Evolutionary conservation across 1,139 yeast species (phyloP).

Genomic region (Debaryomyces fabryi): DNA sequence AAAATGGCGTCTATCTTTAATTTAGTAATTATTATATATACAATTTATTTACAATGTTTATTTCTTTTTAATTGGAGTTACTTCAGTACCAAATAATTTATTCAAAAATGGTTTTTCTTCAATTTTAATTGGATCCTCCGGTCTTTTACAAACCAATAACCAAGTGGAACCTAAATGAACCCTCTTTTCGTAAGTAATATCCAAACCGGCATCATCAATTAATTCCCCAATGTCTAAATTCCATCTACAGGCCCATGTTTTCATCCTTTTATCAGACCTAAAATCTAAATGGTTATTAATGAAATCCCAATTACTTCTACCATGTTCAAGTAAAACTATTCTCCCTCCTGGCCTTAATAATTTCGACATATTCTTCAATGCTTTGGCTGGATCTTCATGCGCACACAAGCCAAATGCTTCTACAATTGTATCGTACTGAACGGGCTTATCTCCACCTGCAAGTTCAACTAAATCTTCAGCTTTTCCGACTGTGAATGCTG

Average conservation of each 20-base stretch:
- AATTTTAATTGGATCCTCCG: conserved; percentile 57
- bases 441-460: conserved; percentile 41
- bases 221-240: conserved; percentile 89
- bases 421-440: conserved; percentile 84
- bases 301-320: conserved; percentile 78
- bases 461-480: conserved; percentile 79
- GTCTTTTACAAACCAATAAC: conserved; percentile 75
- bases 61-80: conserved; percentile 28
- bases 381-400: conserved; percentile 87
- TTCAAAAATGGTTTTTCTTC: conserved; percentile 49
- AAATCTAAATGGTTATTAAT: conserved; percentile 81
- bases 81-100: conserved; percentile 45
- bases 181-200: conserved; percentile 75
- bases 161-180: conserved; percentile 95
- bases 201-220: conserved; percentile 81
- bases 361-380: conserved; percentile 70
- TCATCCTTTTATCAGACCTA: conserved; percentile 79
- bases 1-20: conserved; percentile 18
- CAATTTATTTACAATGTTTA: conserved; percentile 15
- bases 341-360: conserved; percentile 90
- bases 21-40: conserved; percentile 15
- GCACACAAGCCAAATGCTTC: conserved; percentile 97
- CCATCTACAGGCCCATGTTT: conserved; percentile 98
- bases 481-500: conserved; percentile 87
- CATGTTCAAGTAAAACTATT: conserved; percentile 87